Conservation (phyloP, 2,329 filamentous ascomycete genomes). For the Alternaria ventricosa region DNA sequence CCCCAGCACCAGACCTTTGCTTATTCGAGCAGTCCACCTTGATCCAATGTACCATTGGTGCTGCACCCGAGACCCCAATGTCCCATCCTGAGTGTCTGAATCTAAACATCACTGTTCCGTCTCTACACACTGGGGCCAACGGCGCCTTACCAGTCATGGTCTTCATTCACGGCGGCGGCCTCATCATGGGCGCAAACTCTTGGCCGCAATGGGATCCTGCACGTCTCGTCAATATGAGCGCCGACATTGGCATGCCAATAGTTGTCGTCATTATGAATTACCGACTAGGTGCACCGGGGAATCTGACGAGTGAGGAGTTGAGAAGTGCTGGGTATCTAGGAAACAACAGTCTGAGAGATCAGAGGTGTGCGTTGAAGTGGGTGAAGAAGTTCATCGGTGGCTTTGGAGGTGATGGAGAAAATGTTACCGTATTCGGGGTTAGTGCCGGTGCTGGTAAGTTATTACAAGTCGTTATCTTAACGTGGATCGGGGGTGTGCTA, state of each 20-base stretch:
- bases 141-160: slow-evolving; percentile 57
- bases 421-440: slow-evolving; percentile 51
- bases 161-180: slow-evolving; percentile 61
- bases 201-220: slow-evolving; percentile 60
- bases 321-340: slow-evolving; percentile 46
- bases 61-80: slow-evolving; percentile 29
- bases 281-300: slow-evolving; percentile 29
- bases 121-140: background rate
- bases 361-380: slow-evolving; percentile 46
- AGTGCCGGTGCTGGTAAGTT: slow-evolving; percentile 54
- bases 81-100: slow-evolving; percentile 59
- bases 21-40: slow-evolving; percentile 25
- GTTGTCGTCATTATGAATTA: slow-evolving; percentile 49
- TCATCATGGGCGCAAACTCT: slow-evolving; percentile 55
- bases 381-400: slow-evolving; percentile 37
- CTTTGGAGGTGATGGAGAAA: slow-evolving; percentile 45
- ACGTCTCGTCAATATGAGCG: slow-evolving; percentile 53
- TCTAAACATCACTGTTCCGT: slow-evolving; percentile 58
- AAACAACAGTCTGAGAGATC: slow-evolving; percentile 37
- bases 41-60: slow-evolving; percentile 28
- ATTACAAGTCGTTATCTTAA: background rate
- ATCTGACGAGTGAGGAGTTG: slow-evolving; percentile 55
- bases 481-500: background rate
- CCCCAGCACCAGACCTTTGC: slow-evolving; percentile 24
- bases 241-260: slow-evolving; percentile 50